Conservation (phyloP, 2,329 filamentous ascomycete species). For the Clarireedia hainanense region DNA sequence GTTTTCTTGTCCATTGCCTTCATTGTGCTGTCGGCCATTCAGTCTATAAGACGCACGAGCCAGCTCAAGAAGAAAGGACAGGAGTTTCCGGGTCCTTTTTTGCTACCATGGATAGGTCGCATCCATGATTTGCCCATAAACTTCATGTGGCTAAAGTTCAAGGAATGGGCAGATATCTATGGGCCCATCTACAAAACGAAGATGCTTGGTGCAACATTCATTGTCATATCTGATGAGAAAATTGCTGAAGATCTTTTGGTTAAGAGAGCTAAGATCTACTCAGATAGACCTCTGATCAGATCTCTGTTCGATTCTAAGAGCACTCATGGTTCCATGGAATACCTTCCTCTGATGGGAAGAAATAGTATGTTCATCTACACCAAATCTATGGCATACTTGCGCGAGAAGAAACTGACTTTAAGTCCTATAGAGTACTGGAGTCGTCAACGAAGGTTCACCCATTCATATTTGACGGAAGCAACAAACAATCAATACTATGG, state of each 20-base stretch:
- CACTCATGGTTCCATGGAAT: conserved; percentile 23
- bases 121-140: background rate
- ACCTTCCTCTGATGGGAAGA: background rate
- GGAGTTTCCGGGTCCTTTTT: background rate
- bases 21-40: background rate
- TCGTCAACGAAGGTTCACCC: background rate
- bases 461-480: background rate
- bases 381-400: background rate
- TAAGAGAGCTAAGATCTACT: conserved; percentile 33
- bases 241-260: conserved; percentile 36
- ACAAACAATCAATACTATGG: background rate
- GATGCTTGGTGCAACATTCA: conserved; percentile 33
- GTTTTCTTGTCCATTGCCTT: too few species aligned
- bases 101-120: background rate
- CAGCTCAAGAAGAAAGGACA: background rate
- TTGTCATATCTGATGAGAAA: conserved; percentile 33
- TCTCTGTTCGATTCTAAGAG: background rate
- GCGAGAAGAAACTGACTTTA: background rate
- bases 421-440: background rate
- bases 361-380: background rate
- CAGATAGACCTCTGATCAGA: conserved; percentile 28
- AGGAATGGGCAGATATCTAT: conserved; percentile 29
- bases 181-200: conserved; percentile 36
- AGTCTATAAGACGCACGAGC: background rate
- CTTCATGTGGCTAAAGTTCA: conserved; percentile 33